Conservation (phyloP, 495 filamentous ascomycete species). For the Penicillium ucsense region DNA sequence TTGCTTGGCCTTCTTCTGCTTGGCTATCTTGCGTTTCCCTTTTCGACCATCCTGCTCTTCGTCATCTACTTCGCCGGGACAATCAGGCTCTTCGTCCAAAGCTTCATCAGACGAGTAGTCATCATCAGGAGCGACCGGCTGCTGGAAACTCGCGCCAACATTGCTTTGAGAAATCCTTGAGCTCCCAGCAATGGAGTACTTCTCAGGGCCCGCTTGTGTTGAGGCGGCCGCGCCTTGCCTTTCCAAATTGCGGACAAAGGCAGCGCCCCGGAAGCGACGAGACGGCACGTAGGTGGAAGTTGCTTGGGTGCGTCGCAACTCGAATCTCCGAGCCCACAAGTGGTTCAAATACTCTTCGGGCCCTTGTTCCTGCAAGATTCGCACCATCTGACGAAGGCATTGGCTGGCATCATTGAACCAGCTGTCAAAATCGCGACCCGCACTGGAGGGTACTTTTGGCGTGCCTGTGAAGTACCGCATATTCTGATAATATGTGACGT, state of each 20-base stretch:
- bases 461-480: conserved; percentile 44
- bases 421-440: conserved; percentile 37
- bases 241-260: conserved; percentile 1
- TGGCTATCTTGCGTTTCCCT: not conserved
- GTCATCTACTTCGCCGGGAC: not conserved
- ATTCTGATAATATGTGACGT: conserved; percentile 35
- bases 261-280: conserved; percentile 18
- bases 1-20: not conserved
- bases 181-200: not conserved
- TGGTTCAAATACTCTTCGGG: conserved; percentile 17
- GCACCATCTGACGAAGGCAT: conserved; percentile 33
- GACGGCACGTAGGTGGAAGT: conserved; percentile 23
- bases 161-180: not conserved
- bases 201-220: not conserved
- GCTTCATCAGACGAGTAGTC: not conserved
- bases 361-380: conserved; percentile 19
- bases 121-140: not conserved
- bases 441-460: conserved; percentile 26
- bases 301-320: conserved; percentile 10
- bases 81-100: not conserved
- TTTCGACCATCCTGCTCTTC: not conserved
- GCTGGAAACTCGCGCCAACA: not conserved
- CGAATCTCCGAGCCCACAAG: conserved; percentile 16
- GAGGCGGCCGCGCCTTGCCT: not conserved
- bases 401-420: conserved; percentile 43